These are phyloP conservation scores for Aureobasidium sp. DNA, from an alignment of 2,329 filamentous ascomycete genomes.

Conservation along the genomic window DNA sequence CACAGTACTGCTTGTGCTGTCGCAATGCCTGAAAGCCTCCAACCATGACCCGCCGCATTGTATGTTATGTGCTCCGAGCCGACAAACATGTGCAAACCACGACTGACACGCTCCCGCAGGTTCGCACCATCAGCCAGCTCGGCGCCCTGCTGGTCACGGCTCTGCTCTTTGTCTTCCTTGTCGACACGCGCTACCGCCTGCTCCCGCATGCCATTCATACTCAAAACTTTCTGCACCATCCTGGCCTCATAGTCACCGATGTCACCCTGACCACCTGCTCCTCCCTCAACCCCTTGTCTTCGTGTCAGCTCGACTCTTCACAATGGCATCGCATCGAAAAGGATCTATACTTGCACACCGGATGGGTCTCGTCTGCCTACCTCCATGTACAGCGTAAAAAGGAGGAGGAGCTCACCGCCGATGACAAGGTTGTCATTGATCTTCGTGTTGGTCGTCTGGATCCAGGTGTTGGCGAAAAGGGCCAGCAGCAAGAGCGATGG, in stretches of 20 bases:
- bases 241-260: conserved; percentile 78
- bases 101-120: conserved; percentile 21
- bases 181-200: conserved; percentile 83
- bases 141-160: conserved; percentile 52
- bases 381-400: conserved; percentile 75
- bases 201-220: conserved; percentile 81
- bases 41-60: conserved; percentile 18
- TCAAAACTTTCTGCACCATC: conserved; percentile 69
- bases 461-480: conserved; percentile 51
- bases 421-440: conserved; percentile 74
- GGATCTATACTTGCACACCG: conserved; percentile 70
- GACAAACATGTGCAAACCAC: background rate
- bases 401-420: conserved; percentile 68
- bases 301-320: conserved; percentile 62
- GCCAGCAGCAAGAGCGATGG: conserved; percentile 58
- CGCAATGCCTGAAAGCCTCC: background rate
- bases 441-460: conserved; percentile 65
- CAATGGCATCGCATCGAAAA: conserved; percentile 83
- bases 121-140: conserved; percentile 65
- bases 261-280: conserved; percentile 71
- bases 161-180: conserved; percentile 65
- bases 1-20: background rate
- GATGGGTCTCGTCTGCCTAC: conserved; percentile 69
- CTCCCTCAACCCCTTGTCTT: conserved; percentile 56
- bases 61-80: background rate